phyloP scores from a whole-genome alignment of 1,284 basidiomycete species.

The Ustilago cynodontis region DNA sequence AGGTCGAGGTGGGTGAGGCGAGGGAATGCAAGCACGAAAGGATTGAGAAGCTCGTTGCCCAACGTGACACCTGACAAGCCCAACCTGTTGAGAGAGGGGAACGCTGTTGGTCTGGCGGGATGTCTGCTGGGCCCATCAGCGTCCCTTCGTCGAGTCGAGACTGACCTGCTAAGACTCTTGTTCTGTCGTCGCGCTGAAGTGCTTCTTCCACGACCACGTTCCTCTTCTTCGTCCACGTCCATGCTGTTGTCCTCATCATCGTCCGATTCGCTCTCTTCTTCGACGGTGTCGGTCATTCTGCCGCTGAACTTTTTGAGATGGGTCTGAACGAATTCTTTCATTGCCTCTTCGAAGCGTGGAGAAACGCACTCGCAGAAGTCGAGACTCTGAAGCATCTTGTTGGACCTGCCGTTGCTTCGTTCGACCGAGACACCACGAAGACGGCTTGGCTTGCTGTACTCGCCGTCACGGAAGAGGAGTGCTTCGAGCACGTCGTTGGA shows the following conservation, averaged over 20 bases:
- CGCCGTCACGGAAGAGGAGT: constrained; percentile 66
- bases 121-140: constrained; percentile 54
- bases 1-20: constrained; percentile 82
- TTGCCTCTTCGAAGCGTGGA: constrained; percentile 83
- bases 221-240: constrained; percentile 73
- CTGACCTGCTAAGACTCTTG: constrained; percentile 72
- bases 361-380: constrained; percentile 96
- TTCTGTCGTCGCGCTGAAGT: constrained; percentile 13
- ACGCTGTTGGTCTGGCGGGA: constrained; percentile 69
- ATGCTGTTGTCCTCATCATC: constrained; percentile 61
- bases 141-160: constrained; percentile 66
- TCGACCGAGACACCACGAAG: constrained; percentile 66
- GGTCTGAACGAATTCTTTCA: constrained; percentile 83
- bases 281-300: constrained; percentile 37
- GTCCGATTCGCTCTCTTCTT: constrained; percentile 53
- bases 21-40: constrained; percentile 86
- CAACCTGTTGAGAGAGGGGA: constrained; percentile 84
- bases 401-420: constrained; percentile 42
- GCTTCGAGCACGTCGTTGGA: constrained; percentile 66
- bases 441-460: constrained; percentile 55
- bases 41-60: constrained; percentile 80
- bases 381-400: constrained; percentile 79
- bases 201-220: constrained; percentile 68
- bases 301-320: constrained; percentile 75
- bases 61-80: constrained; percentile 86